phyloP scores from a whole-genome alignment of 208 protist species.

The Trypanosoma lewisi region DNA sequence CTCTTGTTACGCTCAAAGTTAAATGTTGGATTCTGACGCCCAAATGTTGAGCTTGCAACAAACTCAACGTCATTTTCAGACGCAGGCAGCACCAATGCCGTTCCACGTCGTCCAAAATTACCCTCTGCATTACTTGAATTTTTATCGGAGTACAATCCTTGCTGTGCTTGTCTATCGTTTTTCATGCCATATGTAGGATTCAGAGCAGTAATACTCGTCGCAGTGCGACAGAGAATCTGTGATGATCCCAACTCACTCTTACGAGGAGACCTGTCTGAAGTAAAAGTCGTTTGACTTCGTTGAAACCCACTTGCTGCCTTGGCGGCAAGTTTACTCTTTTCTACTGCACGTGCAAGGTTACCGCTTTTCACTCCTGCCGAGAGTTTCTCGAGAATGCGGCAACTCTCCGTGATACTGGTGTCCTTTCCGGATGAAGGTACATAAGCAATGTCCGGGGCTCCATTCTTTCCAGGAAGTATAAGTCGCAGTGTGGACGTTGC shows the following conservation, averaged over 20 bases:
- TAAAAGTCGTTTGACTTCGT: conserved; percentile 38
- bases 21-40: conserved; percentile 41
- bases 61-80: conserved; percentile 52
- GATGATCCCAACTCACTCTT: neutral
- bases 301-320: conserved; percentile 10
- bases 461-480: conserved; percentile 42
- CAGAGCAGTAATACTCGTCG: conserved; percentile 6
- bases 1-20: conserved; percentile 54
- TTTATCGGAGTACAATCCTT: neutral
- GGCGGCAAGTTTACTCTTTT: conserved; percentile 23
- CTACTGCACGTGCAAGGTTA: conserved; percentile 40
- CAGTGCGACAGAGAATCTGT: neutral
- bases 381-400: conserved; percentile 46
- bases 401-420: conserved; percentile 37
- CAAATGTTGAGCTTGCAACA: conserved; percentile 51
- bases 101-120: conserved; percentile 36
- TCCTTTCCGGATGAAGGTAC: conserved; percentile 29
- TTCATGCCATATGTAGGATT: too few species aligned
- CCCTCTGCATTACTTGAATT: neutral
- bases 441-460: conserved; percentile 29
- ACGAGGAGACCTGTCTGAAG: neutral
- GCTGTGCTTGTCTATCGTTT: neutral
- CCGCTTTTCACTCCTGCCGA: conserved; percentile 30
- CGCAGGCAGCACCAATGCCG: conserved; percentile 43
- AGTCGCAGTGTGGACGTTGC: conserved; percentile 53